Evolutionary conservation across 768 basidiomycete genomes (phyloP).

Genomic region (Ephemerocybe angulata): DNA sequence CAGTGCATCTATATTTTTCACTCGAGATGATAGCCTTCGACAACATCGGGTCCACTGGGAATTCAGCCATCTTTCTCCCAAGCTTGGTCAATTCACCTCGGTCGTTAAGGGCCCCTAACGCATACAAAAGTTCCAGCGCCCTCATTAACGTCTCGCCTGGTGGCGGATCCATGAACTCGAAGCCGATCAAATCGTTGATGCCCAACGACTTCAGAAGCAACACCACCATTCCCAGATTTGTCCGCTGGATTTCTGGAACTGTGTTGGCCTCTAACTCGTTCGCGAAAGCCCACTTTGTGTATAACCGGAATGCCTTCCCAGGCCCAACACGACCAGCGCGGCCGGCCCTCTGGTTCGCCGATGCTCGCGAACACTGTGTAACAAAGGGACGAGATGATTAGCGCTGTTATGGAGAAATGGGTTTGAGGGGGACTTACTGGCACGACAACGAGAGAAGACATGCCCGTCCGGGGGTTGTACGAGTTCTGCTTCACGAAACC

Average conservation of each 20-base stretch:
- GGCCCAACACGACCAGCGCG: constrained; percentile 97
- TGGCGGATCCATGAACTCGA: constrained; percentile 98
- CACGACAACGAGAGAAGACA: constrained; percentile 95
- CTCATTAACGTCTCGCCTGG: constrained; percentile 97
- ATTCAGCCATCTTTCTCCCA: constrained; percentile 96
- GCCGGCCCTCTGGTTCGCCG: constrained; percentile 95
- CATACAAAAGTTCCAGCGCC: constrained; percentile 90
- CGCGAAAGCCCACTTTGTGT: constrained; percentile 96
- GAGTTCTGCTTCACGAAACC: constrained; percentile 99
- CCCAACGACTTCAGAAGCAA: constrained; percentile 93
- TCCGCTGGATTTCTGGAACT: constrained; percentile 98
- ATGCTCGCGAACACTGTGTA: constrained; percentile 86
- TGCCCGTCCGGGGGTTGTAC: constrained; percentile 97
- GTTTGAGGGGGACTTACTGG: constrained; percentile 55
- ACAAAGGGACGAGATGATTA: constrained; percentile 1
- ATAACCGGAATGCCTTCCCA: constrained; percentile 96
- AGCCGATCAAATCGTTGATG: constrained; percentile 97
- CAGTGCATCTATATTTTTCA: constrained; percentile 90
- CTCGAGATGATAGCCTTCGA: constrained; percentile 95
- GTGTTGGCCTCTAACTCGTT: constrained; percentile 98
- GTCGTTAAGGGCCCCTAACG: constrained; percentile 93
- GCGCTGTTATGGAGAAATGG: neutral
- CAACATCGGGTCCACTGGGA: constrained; percentile 97
- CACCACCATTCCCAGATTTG: constrained; percentile 94
- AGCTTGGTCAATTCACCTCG: constrained; percentile 96